phyloP scores from a whole-genome alignment of 2,329 filamentous ascomycete species.

The Capronia americana region DNA sequence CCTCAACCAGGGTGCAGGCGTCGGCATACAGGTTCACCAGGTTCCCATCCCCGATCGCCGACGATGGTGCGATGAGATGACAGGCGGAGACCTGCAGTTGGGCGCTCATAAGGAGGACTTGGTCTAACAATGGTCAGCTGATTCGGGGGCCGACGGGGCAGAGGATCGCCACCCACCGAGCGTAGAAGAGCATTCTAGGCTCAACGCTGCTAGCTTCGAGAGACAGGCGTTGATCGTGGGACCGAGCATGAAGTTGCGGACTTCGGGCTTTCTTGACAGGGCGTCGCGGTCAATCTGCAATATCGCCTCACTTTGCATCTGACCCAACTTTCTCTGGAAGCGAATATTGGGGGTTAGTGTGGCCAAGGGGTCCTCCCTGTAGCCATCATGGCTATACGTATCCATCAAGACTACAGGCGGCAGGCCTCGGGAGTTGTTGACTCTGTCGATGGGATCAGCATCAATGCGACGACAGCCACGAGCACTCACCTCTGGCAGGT shows the following conservation, averaged over 20 bases:
- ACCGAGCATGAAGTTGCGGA: conserved; percentile 23
- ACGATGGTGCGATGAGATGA: conserved; percentile 18
- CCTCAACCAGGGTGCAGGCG: conserved; percentile 21
- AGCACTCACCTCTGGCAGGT: conserved; percentile 28
- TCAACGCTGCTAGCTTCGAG: conserved; percentile 12
- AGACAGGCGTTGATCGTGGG: conserved; percentile 17
- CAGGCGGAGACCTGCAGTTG: conserved; percentile 24
- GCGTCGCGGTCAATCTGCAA: conserved; percentile 25
- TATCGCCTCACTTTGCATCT: conserved; percentile 26
- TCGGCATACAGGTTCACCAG: conserved; percentile 12
- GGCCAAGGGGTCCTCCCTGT: conserved; percentile 20
- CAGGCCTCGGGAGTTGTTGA: conserved; percentile 26
- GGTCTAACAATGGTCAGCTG: conserved; percentile 12
- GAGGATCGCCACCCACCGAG: conserved; percentile 9
- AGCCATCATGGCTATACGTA: conserved; percentile 26
- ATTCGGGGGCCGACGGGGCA: neutral
- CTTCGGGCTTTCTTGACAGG: conserved; percentile 25
- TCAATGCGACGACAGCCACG: neutral
- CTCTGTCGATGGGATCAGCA: conserved; percentile 6
- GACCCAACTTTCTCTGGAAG: conserved; percentile 26
- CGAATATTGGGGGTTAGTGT: conserved; percentile 10
- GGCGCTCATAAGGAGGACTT: conserved; percentile 9
- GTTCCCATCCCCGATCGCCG: conserved; percentile 7
- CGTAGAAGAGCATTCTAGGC: conserved; percentile 16
- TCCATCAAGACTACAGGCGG: conserved; percentile 24